A percentile compares a stretch with the other conserved stretches of the same genome.
phyloP scores from a whole-genome alignment of 176 grass and related monocot genomes.

The Triticum turgidum region DNA sequence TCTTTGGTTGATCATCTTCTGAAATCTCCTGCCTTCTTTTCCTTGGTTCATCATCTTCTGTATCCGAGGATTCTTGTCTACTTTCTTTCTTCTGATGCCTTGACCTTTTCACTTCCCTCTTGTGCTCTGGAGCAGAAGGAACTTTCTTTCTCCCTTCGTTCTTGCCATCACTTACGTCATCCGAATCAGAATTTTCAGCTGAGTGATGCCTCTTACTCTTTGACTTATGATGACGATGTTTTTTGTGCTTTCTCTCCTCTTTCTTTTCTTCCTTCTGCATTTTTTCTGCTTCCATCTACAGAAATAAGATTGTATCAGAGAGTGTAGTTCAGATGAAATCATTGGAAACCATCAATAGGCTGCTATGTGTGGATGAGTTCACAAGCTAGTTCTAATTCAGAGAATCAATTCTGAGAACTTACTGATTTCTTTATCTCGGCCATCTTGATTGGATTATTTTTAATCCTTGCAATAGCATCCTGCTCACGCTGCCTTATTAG shows the following conservation, averaged over 20 bases:
- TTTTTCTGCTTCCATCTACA: slow-evolving; percentile 81
- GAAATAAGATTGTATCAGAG: slow-evolving; percentile 24
- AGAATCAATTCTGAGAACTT: slow-evolving; percentile 24
- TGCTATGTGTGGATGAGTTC: not conserved
- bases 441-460: slow-evolving; percentile 99
- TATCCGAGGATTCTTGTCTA: slow-evolving; percentile 38
- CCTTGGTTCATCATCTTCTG: slow-evolving; percentile 25
- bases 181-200: slow-evolving; percentile 52
- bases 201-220: slow-evolving; percentile 49
- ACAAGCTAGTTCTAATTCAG: not conserved
- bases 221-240: slow-evolving; percentile 54
- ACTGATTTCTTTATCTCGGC: slow-evolving; percentile 96
- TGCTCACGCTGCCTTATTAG: slow-evolving; percentile 92
- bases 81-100: slow-evolving; percentile 55
- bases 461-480: slow-evolving; percentile 88
- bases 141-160: slow-evolving; percentile 45
- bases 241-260: slow-evolving; percentile 73
- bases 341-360: not conserved
- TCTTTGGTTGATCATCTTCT: slow-evolving; percentile 23
- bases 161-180: slow-evolving; percentile 44
- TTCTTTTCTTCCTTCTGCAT: slow-evolving; percentile 67
- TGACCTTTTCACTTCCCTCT: slow-evolving; percentile 50
- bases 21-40: not conserved
- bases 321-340: not conserved
- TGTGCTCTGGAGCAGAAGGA: slow-evolving; percentile 14